Percentiles rank a stretch among this genome's conserved stretches.
phyloP scores from a whole-genome alignment of 2,329 filamentous ascomycete genomes.

The Fusarium robinianum region DNA sequence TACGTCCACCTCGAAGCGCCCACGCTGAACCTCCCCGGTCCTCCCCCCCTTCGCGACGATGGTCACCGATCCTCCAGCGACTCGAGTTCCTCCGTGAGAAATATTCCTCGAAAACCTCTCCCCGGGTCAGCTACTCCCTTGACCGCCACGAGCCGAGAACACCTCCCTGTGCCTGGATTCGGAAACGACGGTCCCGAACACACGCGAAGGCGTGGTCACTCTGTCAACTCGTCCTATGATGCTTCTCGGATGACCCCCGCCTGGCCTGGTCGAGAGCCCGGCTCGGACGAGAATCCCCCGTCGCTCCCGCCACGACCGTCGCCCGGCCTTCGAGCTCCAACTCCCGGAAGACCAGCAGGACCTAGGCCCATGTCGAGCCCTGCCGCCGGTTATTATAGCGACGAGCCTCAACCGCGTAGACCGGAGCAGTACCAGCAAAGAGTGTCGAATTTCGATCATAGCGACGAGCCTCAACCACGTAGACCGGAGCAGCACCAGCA shows the following conservation, averaged over 20 bases:
- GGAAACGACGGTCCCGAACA: conserved; percentile 17
- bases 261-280: conserved; percentile 18
- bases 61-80: conserved; percentile 49
- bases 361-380: conserved; percentile 28
- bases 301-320: conserved; percentile 19
- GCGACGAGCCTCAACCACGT: conserved; percentile 20
- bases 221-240: conserved; percentile 29
- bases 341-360: conserved; percentile 39
- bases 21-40: conserved; percentile 54
- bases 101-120: conserved; percentile 60
- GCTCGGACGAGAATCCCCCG: conserved; percentile 14
- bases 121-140: conserved; percentile 41
- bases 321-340: conserved; percentile 18
- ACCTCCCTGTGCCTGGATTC: conserved; percentile 23
- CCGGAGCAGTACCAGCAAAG: conserved; percentile 11
- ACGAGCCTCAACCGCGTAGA: conserved; percentile 20
- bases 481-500: conserved; percentile 11
- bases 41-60: conserved; percentile 36
- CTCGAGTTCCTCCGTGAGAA: conserved; percentile 48
- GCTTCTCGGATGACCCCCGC: conserved; percentile 9
- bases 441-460: conserved; percentile 12
- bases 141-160: conserved; percentile 31
- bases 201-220: conserved; percentile 22
- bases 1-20: conserved; percentile 74
- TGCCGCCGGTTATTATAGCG: conserved; percentile 1